These are phyloP conservation scores for Suillus lakei DNA, from an alignment of 768 basidiomycete species.

Conservation along the genomic window DNA sequence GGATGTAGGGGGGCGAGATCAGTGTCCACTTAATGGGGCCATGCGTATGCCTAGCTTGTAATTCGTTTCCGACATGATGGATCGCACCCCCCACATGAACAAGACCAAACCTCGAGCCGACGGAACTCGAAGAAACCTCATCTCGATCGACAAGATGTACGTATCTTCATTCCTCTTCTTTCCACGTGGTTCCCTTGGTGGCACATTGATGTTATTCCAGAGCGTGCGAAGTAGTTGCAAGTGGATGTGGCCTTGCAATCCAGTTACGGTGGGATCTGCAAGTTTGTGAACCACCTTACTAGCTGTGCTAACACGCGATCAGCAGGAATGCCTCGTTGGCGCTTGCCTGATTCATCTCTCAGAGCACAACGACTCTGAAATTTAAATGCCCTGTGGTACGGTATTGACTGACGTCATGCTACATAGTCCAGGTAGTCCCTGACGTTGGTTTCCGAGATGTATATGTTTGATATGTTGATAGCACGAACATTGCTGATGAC, in stretches of 20 bases:
- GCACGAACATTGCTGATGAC: not conserved
- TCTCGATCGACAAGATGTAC: not conserved
- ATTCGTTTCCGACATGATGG: not conserved
- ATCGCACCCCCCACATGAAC: not conserved
- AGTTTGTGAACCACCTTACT: not conserved
- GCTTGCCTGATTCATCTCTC: not conserved
- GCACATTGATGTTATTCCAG: not conserved
- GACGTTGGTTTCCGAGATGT: not conserved
- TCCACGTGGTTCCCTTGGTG: not conserved
- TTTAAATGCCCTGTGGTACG: not conserved
- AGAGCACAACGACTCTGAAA: not conserved
- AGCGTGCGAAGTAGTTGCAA: not conserved
- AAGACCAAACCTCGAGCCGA: not conserved
- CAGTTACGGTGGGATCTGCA: not conserved
- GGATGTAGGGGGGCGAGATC: not conserved
- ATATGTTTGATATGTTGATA: constrained; percentile 2
- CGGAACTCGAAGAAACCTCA: not conserved
- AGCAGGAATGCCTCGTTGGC: not conserved
- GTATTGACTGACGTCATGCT: not conserved
- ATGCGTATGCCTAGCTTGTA: not conserved
- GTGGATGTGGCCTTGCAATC: not conserved
- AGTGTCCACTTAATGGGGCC: not conserved
- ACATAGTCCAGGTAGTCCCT: not conserved
- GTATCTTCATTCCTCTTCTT: not conserved
- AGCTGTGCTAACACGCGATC: not conserved